Evolutionary conservation across 108 stramenopile species (phyloP), one percentile per base, ranked within the genome.

Genomic region (Conticribra guillardii): DNA sequence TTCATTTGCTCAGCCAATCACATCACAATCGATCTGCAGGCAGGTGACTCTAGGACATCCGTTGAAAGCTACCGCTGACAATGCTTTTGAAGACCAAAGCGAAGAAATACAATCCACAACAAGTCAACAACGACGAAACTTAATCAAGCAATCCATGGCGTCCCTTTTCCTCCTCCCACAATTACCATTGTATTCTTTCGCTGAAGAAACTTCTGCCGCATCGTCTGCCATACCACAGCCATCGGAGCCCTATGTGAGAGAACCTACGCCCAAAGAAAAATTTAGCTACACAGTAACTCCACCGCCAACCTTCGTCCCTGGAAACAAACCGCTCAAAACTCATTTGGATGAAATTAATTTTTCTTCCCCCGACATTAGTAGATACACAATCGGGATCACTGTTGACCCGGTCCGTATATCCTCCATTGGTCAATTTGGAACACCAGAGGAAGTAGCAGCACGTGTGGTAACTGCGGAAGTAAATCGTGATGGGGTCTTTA

Each of bases 311-410:
- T 79, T 79, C 79, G 50, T 54, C 30, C 11, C 60, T n/a, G 33
- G 54, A 48, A 82, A 74, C 69, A 93, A 90, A 62, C 92, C 92
- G 14, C 64, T 93, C 18, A 84, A 84, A 65, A 93, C 92, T 23
- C 92, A 93, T 56, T 74, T 90, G 73, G 89, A 90, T 57, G 92
- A 93, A 77, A 77, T 90, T 37, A 90, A 89, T 63, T 86, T 90
- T 56, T 55, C 69, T 2, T 44, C 60, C 2, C 58, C 73, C 2
- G 54, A 68, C 15, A 48, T 44, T 17, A 24, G 47, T 9, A 77
- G 86, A 33, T 93, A 90, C 65, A 76, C 85, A 41, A 72, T 81
- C 62, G 92, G 92, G 0, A 73, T 93, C 30, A 93, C 92, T 0
- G 85, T 93, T 21, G 92, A 93, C 79, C 92, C 92, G 16, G 89